phyloP scores from a whole-genome alignment of 2,329 filamentous ascomycete genomes.

The Hymenoscyphus repandus region DNA sequence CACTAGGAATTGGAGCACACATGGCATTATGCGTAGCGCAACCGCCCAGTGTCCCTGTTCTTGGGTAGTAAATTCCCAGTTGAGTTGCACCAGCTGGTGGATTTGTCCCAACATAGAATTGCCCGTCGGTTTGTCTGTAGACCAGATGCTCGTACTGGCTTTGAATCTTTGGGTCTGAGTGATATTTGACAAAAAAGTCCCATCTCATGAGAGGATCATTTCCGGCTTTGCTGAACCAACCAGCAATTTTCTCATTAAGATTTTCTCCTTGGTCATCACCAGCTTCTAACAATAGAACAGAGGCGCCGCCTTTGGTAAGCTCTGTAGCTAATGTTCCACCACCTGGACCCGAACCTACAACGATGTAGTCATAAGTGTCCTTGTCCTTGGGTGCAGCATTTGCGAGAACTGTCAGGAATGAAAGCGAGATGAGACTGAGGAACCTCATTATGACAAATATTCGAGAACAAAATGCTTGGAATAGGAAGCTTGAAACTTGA shows the following conservation, averaged over 20 bases:
- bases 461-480: too few species aligned
- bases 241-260: slow-evolving; percentile 42
- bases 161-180: slow-evolving; percentile 7
- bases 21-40: slow-evolving; percentile 24
- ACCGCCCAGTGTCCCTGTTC: slow-evolving; percentile 29
- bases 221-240: slow-evolving; percentile 40
- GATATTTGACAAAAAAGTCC: slow-evolving; percentile 38
- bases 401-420: not conserved
- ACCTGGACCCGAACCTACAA: slow-evolving; percentile 48
- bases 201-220: slow-evolving; percentile 43
- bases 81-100: slow-evolving; percentile 22
- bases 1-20: slow-evolving; percentile 16
- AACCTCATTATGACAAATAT: not conserved
- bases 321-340: slow-evolving; percentile 45
- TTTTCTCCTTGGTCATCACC: slow-evolving; percentile 44
- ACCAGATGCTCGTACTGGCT: slow-evolving; percentile 18
- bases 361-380: slow-evolving; percentile 15
- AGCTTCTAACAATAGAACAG: slow-evolving; percentile 49
- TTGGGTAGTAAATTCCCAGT: slow-evolving; percentile 28
- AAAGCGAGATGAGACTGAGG: not conserved
- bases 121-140: slow-evolving; percentile 34
- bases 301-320: slow-evolving; percentile 45
- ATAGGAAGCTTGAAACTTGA: too few species aligned
- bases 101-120: slow-evolving; percentile 21
- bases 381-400: not conserved